Percentiles rank a stretch among this genome's conserved stretches.
Evolutionary conservation across 1,139 yeast genomes (phyloP).

Genomic region (Yarrowia galli): DNA sequence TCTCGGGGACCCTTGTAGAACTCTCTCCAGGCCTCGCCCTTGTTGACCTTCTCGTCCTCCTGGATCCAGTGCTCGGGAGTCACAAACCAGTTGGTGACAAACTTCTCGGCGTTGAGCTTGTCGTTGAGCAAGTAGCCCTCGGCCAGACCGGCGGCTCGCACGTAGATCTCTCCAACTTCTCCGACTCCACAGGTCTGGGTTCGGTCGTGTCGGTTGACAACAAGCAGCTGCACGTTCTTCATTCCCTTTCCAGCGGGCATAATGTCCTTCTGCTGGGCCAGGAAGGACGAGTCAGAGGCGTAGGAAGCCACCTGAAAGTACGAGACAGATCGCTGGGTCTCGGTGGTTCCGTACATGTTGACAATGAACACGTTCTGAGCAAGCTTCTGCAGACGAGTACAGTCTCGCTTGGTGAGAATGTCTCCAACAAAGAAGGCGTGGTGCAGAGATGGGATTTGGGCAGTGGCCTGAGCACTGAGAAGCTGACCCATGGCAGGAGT

Average conservation of each 20-base stretch:
- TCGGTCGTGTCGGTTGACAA: constrained; percentile 88
- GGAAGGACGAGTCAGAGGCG: constrained; percentile 69
- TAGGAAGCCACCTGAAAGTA: constrained; percentile 87
- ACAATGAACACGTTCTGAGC: constrained; percentile 91
- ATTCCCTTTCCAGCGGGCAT: constrained; percentile 99
- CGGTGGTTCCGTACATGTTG: constrained; percentile 99
- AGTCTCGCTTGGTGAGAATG: constrained; percentile 94
- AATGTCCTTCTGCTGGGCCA: constrained; percentile 87
- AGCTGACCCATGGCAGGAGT: constrained; percentile 99
- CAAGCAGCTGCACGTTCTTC: constrained; percentile 91
- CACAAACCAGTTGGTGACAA: constrained; percentile 89
- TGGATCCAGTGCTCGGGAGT: constrained; percentile 65
- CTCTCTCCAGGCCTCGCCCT: constrained; percentile 72
- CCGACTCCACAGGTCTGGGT: constrained; percentile 96
- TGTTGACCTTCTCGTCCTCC: constrained; percentile 56
- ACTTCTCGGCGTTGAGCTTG: constrained; percentile 84
- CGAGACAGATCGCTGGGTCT: constrained; percentile 97
- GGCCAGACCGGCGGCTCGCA: constrained; percentile 96
- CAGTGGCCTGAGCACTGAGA: constrained; percentile 93
- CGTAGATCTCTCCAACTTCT: constrained; percentile 97
- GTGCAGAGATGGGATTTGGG: constrained; percentile 83
- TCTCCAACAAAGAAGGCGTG: constrained; percentile 99
- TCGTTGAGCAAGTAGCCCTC: constrained; percentile 95
- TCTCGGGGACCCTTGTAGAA: constrained; percentile 95
- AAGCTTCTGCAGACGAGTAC: constrained; percentile 86